A percentile compares a stretch with the other conserved stretches of the same genome.
These are phyloP conservation scores for Rhizophagus sp. DNA, from an alignment of 192 early-diverging fungal species.

Conservation along the genomic window DNA sequence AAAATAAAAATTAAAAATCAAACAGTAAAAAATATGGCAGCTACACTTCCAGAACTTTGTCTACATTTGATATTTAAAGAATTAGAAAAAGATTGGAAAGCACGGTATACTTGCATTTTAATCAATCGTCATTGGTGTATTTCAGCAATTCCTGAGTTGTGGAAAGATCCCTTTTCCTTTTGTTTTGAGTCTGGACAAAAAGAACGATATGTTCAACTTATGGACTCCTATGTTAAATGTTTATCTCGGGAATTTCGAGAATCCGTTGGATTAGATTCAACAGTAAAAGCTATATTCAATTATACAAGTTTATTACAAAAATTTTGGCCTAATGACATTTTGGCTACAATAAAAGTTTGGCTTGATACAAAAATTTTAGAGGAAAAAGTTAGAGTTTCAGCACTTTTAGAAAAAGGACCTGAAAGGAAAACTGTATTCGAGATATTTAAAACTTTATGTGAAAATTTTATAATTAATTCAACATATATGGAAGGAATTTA, in stretches of 20 bases:
- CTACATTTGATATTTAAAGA: not conserved
- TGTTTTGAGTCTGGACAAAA: not conserved
- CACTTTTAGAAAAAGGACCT: too few relatives aligned
- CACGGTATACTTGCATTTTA: not conserved
- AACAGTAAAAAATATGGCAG: not conserved
- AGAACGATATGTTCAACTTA: conserved; percentile 3
- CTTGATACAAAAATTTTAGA: too few relatives aligned
- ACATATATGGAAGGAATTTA: too few relatives aligned
- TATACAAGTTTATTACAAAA: not conserved
- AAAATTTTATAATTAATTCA: too few relatives aligned
- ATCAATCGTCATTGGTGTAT: conserved; percentile 18
- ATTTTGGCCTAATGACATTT: too few relatives aligned
- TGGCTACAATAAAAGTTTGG: too few relatives aligned
- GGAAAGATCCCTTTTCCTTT: conserved; percentile 8
- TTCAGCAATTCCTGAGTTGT: not conserved
- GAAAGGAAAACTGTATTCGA: too few relatives aligned
- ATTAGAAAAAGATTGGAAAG: not conserved
- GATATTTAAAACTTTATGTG: too few relatives aligned
- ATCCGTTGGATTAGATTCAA: not conserved
- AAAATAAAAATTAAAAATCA: too few relatives aligned
- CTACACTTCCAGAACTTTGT: conserved; percentile 4
- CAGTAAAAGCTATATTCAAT: not conserved
- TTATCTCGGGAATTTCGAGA: not conserved
- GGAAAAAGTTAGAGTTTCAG: too few relatives aligned
- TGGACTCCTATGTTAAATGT: not conserved